phyloP scores from a whole-genome alignment of 805 yeast species.

The Metschnikowia arizonensis region DNA sequence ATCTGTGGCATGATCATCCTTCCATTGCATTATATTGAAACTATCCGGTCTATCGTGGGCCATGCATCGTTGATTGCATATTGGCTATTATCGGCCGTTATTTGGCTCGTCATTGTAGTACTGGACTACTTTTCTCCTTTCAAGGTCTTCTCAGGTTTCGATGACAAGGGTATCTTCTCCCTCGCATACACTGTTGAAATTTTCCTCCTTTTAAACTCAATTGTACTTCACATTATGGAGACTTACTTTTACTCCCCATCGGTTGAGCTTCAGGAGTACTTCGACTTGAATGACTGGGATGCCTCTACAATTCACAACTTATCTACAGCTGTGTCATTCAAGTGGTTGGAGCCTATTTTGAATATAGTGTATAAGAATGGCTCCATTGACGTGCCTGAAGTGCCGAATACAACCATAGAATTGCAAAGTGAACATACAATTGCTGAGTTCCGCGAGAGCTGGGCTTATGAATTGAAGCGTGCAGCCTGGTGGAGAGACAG shows the following conservation, averaged over 20 bases:
- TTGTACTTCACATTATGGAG: conserved; percentile 18
- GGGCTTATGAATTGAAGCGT: conserved; percentile 14
- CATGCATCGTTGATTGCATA: conserved; percentile 22
- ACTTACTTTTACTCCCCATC: conserved; percentile 21
- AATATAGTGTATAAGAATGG: conserved; percentile 21
- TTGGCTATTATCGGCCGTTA: conserved; percentile 20
- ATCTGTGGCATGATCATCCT: conserved; percentile 14
- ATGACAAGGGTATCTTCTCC: conserved; percentile 8
- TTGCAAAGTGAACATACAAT: conserved; percentile 13
- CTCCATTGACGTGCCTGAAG: conserved; percentile 20
- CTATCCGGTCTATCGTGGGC: conserved; percentile 21
- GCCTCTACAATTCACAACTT: conserved; percentile 20
- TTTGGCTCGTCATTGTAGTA: conserved; percentile 10
- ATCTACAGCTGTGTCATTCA: conserved; percentile 22
- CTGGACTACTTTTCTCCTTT: conserved; percentile 23
- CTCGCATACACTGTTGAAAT: conserved; percentile 16
- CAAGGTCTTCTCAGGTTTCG: conserved; percentile 13
- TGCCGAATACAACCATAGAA: conserved; percentile 15
- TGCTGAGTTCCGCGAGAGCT: conserved; percentile 20
- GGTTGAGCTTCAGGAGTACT: conserved; percentile 21
- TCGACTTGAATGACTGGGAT: conserved; percentile 26
- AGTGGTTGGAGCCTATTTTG: conserved; percentile 28
- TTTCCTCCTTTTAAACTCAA: conserved; percentile 11
- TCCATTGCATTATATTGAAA: conserved; percentile 24
- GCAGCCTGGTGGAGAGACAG: conserved; percentile 20